Percentiles rank a stretch among this genome's conserved stretches.
Evolutionary conservation across 2,329 filamentous ascomycete species (phyloP).

Genomic region (Colletotrichum musicola): DNA sequence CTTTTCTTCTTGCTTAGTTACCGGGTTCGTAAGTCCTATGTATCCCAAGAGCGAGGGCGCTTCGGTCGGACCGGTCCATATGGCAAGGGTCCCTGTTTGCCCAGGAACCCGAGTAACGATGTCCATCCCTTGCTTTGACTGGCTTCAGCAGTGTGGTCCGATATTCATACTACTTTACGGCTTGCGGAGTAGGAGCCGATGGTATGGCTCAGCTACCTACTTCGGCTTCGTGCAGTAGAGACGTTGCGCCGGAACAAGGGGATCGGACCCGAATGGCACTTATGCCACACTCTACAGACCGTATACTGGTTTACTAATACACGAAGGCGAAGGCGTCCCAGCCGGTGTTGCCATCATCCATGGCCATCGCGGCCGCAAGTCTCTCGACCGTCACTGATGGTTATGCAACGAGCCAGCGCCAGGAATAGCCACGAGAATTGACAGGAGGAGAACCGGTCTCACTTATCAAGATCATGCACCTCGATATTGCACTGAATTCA

Average conservation of each 20-base stretch:
- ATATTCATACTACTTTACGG: background rate
- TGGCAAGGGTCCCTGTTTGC: background rate
- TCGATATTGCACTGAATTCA: constrained; percentile 16
- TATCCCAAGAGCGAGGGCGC: background rate
- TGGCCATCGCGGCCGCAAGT: too few species aligned
- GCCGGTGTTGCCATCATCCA: too few species aligned
- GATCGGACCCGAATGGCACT: background rate
- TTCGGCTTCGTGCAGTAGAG: background rate
- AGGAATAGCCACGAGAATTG: background rate
- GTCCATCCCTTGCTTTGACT: constrained; percentile 3
- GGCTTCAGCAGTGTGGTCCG: constrained; percentile 1
- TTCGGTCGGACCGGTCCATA: background rate
- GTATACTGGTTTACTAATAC: too few species aligned
- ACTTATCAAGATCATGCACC: constrained; percentile 38
- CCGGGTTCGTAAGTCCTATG: background rate
- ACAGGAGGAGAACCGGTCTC: constrained; percentile 5
- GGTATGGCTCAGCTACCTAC: background rate
- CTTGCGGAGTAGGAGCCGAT: background rate
- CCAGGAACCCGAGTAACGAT: background rate
- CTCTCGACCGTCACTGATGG: background rate
- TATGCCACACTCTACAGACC: too few species aligned
- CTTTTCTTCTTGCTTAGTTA: background rate
- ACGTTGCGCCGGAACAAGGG: background rate
- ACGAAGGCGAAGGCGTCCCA: too few species aligned
- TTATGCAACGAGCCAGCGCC: constrained; percentile 2